Evolutionary conservation across 305 asterid genomes (phyloP), one percentile per base, ranked within the genome.

Genomic region (Withania somnifera): DNA sequence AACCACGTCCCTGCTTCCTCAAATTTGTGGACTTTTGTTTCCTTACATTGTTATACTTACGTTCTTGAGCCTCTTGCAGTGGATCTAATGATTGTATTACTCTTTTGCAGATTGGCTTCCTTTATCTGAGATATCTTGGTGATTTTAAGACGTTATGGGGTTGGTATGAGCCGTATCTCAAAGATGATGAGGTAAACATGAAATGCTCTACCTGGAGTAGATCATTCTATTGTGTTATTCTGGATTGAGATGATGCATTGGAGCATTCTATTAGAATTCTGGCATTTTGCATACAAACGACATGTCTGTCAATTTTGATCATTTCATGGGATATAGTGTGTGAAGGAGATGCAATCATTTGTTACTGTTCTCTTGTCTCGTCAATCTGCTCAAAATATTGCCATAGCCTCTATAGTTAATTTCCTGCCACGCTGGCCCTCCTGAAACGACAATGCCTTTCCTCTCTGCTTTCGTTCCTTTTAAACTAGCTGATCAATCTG

Each of bases 141-240:
- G 99, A 96, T 88, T 92, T 98, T 56, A 96, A 96, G 93, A 91
- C 97, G 73, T 86, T 94, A 80, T 94, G 98, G 99, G 81, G 89
- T 92, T 96, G 98, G 99, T 96, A 89, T 32, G 97, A 94, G 84
- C 97, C 98, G 53, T 96, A 92, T 89, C 88, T 96, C 78, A 94
- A 85, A 89, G 98, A 95, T 86, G 99, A 93, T 78, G 99, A 95
- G 99, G 99, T 95, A 92, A 86, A 91, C 67, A 81, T 54, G 84
- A 79, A 83, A 86, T 86, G 86, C 84, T 79, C 38, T 54, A 42
- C 84, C 77, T 28, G 61, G 17, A 75, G 45, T 50, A 26, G 80
- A 75, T 75, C 28, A 75, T 75, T 75, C 45, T 75, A 75, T 75
- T 28, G 28, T 75, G 10, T 75, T 50, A 67, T 50, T 26, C 58